Conservation (phyloP, 2,329 filamentous ascomycete species). For the Sporothrix brasiliensis region DNA sequence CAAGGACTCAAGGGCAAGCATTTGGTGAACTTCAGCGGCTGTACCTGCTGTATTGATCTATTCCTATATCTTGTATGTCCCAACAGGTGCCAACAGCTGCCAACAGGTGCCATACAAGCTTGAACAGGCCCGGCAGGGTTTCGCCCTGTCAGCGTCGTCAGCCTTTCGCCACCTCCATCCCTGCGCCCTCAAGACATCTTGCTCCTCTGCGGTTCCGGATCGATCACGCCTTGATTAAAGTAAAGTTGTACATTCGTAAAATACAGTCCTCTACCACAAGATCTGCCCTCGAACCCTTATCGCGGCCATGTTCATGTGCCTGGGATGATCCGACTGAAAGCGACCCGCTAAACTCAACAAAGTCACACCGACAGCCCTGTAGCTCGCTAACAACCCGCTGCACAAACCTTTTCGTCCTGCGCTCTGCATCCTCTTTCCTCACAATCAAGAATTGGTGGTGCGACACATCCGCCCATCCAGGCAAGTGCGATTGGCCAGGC, state of each 20-base stretch:
- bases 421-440: constrained; percentile 1
- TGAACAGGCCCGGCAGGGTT: too few species aligned
- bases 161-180: neutral
- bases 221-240: constrained; percentile 14
- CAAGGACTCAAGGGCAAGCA: too few species aligned
- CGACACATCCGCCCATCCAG: neutral
- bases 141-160: neutral
- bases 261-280: neutral
- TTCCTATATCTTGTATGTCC: too few species aligned
- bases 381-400: neutral
- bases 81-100: neutral
- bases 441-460: constrained; percentile 22
- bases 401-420: neutral
- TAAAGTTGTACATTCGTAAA: neutral
- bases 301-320: constrained; percentile 32
- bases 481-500: too few species aligned
- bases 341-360: neutral
- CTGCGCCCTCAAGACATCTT: neutral
- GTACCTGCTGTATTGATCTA: neutral
- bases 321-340: neutral
- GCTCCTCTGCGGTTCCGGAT: neutral
- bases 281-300: constrained; percentile 13
- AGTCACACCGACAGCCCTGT: constrained; percentile 4
- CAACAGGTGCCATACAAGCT: too few species aligned
- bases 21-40: neutral